Conservation (phyloP, 345 rosid species). For the Aegle marmelos region DNA sequence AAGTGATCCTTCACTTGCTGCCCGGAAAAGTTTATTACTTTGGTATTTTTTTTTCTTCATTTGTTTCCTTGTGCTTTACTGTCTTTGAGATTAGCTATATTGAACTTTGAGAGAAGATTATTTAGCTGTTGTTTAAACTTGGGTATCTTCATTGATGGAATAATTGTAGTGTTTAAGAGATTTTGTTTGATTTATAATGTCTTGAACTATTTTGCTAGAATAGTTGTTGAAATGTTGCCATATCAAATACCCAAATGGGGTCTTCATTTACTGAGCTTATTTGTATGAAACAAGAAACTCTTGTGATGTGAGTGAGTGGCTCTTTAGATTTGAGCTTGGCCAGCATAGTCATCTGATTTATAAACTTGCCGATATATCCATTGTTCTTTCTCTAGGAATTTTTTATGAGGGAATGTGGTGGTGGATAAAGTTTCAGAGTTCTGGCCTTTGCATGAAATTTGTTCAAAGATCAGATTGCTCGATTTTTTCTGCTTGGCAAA, state of each 20-base stretch:
- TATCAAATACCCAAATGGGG: neutral
- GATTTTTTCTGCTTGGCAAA: slow-evolving; percentile 9
- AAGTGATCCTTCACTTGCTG: neutral
- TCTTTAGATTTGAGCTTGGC: neutral
- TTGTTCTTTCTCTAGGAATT: neutral
- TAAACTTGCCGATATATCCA: neutral
- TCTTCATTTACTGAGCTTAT: neutral
- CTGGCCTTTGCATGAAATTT: neutral
- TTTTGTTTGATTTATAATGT: neutral
- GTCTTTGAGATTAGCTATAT: neutral
- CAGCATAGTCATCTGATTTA: neutral
- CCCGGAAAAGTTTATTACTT: neutral
- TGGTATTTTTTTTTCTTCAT: neutral
- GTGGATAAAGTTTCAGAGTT: slow-evolving; percentile 9
- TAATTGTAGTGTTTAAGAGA: neutral
- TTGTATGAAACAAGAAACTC: neutral
- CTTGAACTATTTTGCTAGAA: neutral
- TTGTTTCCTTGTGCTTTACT: neutral
- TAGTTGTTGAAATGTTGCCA: neutral
- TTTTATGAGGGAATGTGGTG: neutral
- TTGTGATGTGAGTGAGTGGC: neutral
- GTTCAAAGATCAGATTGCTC: neutral
- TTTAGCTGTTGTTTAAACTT: neutral
- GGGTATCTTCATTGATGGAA: neutral
- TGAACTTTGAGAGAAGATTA: neutral